These are phyloP conservation scores for Bullera alba DNA, from an alignment of 768 basidiomycete species.

Conservation along the genomic window DNA sequence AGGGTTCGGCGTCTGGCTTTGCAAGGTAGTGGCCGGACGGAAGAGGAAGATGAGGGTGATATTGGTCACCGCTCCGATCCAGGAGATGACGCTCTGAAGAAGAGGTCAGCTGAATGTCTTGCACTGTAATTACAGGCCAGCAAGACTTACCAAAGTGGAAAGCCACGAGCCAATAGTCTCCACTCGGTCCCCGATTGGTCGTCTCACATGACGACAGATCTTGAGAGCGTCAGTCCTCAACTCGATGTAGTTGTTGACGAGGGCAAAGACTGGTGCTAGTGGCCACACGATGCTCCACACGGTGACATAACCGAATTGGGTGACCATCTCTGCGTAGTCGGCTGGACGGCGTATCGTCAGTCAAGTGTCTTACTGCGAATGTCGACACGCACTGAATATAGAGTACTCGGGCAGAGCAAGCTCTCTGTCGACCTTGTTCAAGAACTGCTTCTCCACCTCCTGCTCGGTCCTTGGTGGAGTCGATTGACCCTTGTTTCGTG, in stretches of 20 bases:
- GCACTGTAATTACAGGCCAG: neutral
- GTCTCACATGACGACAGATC: constrained; percentile 72
- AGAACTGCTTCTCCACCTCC: constrained; percentile 66
- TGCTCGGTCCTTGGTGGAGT: constrained; percentile 14
- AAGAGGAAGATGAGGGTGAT: constrained; percentile 87
- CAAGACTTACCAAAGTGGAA: constrained; percentile 60
- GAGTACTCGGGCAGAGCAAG: constrained; percentile 73
- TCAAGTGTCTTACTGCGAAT: too few species aligned
- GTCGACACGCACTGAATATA: constrained; percentile 54
- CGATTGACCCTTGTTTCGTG: constrained; percentile 1
- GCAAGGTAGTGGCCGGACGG: constrained; percentile 43
- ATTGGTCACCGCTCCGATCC: constrained; percentile 82
- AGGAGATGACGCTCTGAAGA: constrained; percentile 62
- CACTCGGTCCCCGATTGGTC: constrained; percentile 77
- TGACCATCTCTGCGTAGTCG: constrained; percentile 95
- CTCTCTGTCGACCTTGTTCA: constrained; percentile 71
- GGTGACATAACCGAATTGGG: constrained; percentile 78
- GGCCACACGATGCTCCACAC: constrained; percentile 95
- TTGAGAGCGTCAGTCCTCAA: constrained; percentile 91
- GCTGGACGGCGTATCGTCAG: constrained; percentile 17
- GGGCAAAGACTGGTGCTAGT: constrained; percentile 74
- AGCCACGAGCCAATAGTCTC: constrained; percentile 95
- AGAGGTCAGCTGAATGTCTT: neutral
- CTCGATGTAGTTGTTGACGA: constrained; percentile 85
- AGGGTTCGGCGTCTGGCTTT: constrained; percentile 28